phyloP scores from a whole-genome alignment of 495 filamentous ascomycete species.

The Glarea lozoyensis region DNA sequence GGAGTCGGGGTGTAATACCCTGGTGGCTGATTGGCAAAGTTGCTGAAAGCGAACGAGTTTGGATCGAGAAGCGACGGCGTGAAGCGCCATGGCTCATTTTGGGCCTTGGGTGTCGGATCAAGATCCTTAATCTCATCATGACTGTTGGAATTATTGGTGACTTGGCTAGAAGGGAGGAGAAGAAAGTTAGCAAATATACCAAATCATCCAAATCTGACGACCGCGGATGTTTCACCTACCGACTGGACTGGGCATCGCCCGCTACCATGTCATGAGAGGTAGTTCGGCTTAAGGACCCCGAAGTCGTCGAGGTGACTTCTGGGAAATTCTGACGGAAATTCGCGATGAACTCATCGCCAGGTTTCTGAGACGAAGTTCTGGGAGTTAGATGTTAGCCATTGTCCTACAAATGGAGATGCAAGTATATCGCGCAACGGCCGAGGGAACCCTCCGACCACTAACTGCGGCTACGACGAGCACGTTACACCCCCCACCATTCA shows the following conservation, averaged over 20 bases:
- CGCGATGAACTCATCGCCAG: conserved; percentile 72
- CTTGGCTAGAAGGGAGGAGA: not conserved
- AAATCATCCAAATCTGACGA: not conserved
- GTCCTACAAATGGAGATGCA: not conserved
- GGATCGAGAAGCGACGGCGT: conserved; percentile 83
- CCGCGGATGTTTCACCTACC: no score
- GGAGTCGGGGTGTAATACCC: conserved; percentile 88
- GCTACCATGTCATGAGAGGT: conserved; percentile 31
- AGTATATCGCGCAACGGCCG: no score
- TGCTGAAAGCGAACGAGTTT: conserved; percentile 67
- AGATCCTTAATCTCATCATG: conserved; percentile 59
- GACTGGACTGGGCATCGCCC: conserved; percentile 35
- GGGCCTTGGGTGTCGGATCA: conserved; percentile 68
- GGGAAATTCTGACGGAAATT: conserved; percentile 76
- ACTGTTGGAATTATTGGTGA: no score
- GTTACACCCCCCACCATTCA: not conserved
- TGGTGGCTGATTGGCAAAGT: conserved; percentile 67
- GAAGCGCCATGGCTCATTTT: conserved; percentile 72
- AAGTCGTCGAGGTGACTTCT: conserved; percentile 39
- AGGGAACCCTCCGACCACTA: no score
- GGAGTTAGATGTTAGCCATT: conserved; percentile 7
- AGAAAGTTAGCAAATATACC: conserved; percentile 19
- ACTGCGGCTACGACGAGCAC: no score
- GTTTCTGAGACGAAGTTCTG: conserved; percentile 84
- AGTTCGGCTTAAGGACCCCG: conserved; percentile 17